Base-by-base conservation (phyloP, 1,284 basidiomycete species). In the Trichosporon sp. region DNA sequence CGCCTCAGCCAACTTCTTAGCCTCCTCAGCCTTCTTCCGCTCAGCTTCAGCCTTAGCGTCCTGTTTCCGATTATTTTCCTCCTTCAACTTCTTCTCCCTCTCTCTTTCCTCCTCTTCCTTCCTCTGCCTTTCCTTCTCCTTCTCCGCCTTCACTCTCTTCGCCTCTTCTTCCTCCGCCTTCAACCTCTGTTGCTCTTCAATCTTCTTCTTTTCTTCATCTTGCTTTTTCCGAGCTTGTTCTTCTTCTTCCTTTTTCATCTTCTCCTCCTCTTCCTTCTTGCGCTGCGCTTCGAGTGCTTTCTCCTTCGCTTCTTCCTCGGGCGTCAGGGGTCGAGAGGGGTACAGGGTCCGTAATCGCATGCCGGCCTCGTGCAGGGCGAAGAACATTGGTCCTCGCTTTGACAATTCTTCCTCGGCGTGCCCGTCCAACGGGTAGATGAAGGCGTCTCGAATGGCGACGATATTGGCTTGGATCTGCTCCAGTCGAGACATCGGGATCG, bases 381-480 rank as follows among this genome's bases (percentile, higher is more conserved):
- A 82, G 69, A 75, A 82, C 65, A 82, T 71, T n/a, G 81, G 81
- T 9, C 81, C 81, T 37, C 72, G 69, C 56, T 76, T 72, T 21
- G 68, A 56, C 32, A 80, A 65, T 68, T 80, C 78, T 16, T 74
- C 76, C 63, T 77, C 73, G 9, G 75, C 73, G 32, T 59, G 27
- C 64, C 78, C 79, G 66, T 81, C 79, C 3, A 65, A 65, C 11
- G 80, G 69, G 66, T 82, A 82, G 25, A 83, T 54, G 70, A 82
- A 82, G n/a, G 80, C 81, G 21, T 82, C 81, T 52, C 82, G 71
- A 14, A 82, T 72, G 27, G 77, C 73, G 32, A 82, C 70, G 23
- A 82, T 65, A 61, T 82, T 79, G 27, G 78, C 75, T 65, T 83
- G 82, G 65, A 83, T 69, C 63, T 76, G 72, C 61, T 78, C 76